phyloP scores from a whole-genome alignment of 2,329 filamentous ascomycete genomes.

The Colletotrichum lupini region DNA sequence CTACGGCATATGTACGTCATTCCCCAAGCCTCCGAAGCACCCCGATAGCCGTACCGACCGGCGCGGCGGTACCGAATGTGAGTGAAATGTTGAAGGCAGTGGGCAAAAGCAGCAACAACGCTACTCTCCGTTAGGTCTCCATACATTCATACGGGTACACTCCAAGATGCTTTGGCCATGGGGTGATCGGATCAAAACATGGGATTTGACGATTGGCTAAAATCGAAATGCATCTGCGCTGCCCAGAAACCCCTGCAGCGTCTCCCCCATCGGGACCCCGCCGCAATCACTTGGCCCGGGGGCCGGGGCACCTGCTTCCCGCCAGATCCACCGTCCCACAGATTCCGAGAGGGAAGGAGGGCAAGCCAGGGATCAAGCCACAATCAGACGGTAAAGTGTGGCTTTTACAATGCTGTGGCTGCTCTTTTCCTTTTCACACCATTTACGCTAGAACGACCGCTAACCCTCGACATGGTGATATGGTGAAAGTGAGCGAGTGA shows the following conservation, averaged over 20 bases:
- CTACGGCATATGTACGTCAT: not conserved
- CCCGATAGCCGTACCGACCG: not conserved
- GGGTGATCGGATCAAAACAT: not conserved
- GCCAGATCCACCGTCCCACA: not conserved
- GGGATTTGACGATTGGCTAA: constrained; percentile 2
- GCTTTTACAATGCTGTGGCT: constrained; percentile 17
- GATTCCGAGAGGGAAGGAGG: not conserved
- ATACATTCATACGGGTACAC: not conserved
- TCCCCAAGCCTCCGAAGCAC: not conserved
- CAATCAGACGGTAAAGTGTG: not conserved
- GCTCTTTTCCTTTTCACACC: constrained; percentile 12
- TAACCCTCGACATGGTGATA: constrained; percentile 2
- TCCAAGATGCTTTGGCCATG: not conserved
- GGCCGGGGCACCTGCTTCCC: not conserved
- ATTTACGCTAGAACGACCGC: constrained; percentile 27
- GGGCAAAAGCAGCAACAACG: constrained; percentile 12
- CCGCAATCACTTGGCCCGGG: not conserved
- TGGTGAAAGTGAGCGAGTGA: not conserved
- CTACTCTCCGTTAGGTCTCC: not conserved
- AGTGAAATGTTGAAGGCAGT: not conserved
- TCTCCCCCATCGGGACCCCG: constrained; percentile 3
- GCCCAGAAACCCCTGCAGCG: constrained; percentile 21
- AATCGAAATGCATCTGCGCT: not conserved
- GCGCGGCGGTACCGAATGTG: not conserved
- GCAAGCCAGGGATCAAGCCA: constrained; percentile 12